Base-by-base conservation (phyloP, 176 grass and related monocot genomes). In the Cenchrus americanus region DNA sequence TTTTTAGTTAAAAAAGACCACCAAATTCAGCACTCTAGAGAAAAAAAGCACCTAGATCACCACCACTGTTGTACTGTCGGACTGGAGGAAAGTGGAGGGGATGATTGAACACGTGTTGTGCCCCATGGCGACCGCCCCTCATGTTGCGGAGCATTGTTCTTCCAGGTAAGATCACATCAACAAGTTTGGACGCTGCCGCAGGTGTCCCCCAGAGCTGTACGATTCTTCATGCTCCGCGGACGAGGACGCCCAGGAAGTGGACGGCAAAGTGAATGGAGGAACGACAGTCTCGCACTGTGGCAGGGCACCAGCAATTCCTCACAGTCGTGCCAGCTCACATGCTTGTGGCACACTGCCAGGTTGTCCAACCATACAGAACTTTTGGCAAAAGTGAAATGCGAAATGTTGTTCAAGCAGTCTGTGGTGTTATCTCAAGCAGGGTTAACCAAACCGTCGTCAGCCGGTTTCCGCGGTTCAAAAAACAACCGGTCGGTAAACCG, bases 91-190 rank as follows among this genome's bases (percentile, higher is more conserved):
- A 32, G 62, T 68, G 78, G 14, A 5, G 47, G 18, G 3, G 12
- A 57, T 19, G 48, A 66, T 32, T 19, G 42, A 58, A 57, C 66
- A 83, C 80, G 77, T 62, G 47, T 46, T 72, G 70, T 88, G 82
- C 21, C 61, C 21, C 78, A 47, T 89, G 83, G n/a, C 88, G 18
- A 69, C 74, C 22, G 21, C 51, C 74, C 73, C 51, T 74, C 51
- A 72, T 30, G 54, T 66, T 63, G 73, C 37, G 44, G 41, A 40
- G 46, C 78, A 60, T 26, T 59, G 73, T 43, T 69, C 34, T 30
- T 30, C 80, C 80, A 80, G 84, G 84, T 83, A 47, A 87, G 69
- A 90, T 90, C 89, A 83, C 89, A 87, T 90, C 80, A 54, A 46
- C 2, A 10, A 55, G 11, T 80, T 87, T 87, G 89, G 89, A 90